Percentiles rank a stretch among this genome's conserved stretches.
phyloP scores from a whole-genome alignment of 2,329 filamentous ascomycete species.

The Paecilomyces sp. region DNA sequence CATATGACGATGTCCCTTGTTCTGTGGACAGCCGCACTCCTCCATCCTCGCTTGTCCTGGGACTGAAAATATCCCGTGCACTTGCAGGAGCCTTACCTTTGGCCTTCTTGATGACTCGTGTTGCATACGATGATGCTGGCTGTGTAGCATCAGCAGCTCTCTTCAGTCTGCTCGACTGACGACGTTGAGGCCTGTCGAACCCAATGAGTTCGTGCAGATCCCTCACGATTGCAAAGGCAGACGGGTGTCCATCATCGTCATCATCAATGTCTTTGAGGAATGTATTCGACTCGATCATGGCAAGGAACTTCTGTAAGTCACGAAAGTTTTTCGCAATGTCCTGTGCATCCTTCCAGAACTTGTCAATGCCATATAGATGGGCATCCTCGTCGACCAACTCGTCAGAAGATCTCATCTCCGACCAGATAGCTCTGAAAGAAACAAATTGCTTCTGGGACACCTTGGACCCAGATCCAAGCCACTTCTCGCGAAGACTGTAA shows the following conservation, averaged over 20 bases:
- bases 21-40: no score
- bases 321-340: background rate
- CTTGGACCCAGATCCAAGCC: background rate
- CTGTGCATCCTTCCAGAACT: background rate
- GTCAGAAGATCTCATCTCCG: background rate
- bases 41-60: no score
- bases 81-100: no score
- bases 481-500: background rate
- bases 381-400: background rate
- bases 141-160: background rate
- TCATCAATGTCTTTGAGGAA: background rate
- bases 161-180: background rate
- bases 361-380: background rate
- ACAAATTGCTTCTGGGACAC: background rate
- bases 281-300: background rate
- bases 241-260: background rate
- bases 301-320: background rate
- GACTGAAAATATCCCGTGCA: no score
- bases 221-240: background rate
- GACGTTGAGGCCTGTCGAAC: background rate
- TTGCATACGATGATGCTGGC: background rate
- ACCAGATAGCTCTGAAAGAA: background rate
- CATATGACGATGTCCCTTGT: no score
- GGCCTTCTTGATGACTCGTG: background rate
- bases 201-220: background rate